Evolutionary conservation across 148 eudicot genomes (phyloP), one percentile per base, ranked within the genome.

Genomic region (Bassia scoparia): DNA sequence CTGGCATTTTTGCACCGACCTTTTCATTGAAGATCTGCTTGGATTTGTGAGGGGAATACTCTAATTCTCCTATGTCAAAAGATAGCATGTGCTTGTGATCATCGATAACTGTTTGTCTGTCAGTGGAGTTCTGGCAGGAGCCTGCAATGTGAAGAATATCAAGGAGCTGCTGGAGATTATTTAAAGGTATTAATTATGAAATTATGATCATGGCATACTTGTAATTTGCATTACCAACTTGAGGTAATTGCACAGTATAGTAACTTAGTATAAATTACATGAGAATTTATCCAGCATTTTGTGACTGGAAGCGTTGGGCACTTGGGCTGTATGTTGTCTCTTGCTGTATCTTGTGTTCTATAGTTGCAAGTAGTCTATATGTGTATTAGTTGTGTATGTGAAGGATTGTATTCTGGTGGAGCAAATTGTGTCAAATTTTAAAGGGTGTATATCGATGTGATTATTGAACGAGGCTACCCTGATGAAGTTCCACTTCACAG

Each of bases 221-320:
- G 31, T 74, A 37, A 30, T 53, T 27, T 66, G 46, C 69, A 44
- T n/a, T 24, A 26, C 29, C 53, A 4, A 26, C 21, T 31, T 26
- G 63, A 49, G 67, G 67, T 66, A 55, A 48, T 67, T 17, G 66
- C 61, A 41, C 56, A 65, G 76, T 65, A 49, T 55, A 70, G 71
- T 66, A 24, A 37, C 26, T 15, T 21, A 52, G 29, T 78, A 48
- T 34, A 49, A 26, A 35, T 56, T 43, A 60, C 67, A 53, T 29
- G 68, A 71, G 52, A 70, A 62, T 72, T 67, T 72, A 44, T 68
- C 35, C 56, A 55, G 59, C 53, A 56, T 46, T 54, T 30, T 68
- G 54, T 70, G 44, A 71, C 50, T 26, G 54, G 38, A 13, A 63
- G 53, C 46, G 10, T 61, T 50, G 26, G 38, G 46, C 0, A 41